Base-by-base conservation (phyloP, 164 flowering plant species). In the Paratinospora sagittata region DNA sequence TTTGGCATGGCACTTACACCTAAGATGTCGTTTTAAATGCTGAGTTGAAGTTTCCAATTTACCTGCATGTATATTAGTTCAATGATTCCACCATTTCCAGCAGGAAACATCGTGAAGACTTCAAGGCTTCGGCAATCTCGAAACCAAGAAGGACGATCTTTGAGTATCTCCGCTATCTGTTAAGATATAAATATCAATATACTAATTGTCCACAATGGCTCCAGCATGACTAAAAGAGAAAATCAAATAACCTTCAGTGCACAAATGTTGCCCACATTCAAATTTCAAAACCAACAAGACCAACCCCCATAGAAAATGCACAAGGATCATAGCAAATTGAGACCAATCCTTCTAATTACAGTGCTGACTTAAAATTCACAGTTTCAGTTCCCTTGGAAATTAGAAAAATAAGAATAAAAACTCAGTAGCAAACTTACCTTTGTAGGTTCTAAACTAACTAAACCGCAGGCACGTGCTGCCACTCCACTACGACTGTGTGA, bases 131-230 rank as follows among this genome's bases (percentile, higher is more conserved):
- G 90, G 72, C 97, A 91, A 71, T 88, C 95, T 43, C 95, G 93
- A 78, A 86, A 91, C 97, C 97, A 92, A 75, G 89, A 84, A 76
- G 88, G 86, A 74, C 95, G 93, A 83, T 92, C 97, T 86, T 90
- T 92, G 45, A 92, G 91, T 81, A 92, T 86, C 85, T 88, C 95
- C 19, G 87, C 93, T 84, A 92, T 85, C 97, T 92, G 79, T 72
- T 24, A 76, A 78, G 36, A 39, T 43, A 70, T 13, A 45, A 27
- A 62, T 45, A 27, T 52, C 58, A 23, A 60, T 66, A 30, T 41
- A 47, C 23, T 13, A 27, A 33, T 21, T 27, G 45, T 43, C n/a
- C n/a, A 23, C 3, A 41, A 26, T 0, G 65, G n/a, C 47, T 11
- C 11, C 16, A 6, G n/a, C 52, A 64, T 10, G 10, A 63, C 10